phyloP scores from a whole-genome alignment of 1,284 basidiomycete species.

The Trichosporon asahii region DNA sequence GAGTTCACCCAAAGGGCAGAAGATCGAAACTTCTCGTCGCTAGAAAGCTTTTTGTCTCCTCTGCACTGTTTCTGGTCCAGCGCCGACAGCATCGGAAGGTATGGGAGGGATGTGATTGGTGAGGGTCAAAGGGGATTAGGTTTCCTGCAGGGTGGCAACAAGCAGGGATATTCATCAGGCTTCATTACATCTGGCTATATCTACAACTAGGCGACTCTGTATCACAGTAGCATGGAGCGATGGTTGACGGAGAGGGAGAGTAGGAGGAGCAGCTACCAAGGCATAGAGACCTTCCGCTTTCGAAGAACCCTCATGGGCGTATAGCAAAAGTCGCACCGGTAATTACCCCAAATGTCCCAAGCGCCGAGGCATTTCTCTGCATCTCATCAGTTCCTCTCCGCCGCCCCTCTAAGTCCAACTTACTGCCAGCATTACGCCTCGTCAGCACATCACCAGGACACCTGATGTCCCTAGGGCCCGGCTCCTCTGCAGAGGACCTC shows the following conservation, averaged over 20 bases:
- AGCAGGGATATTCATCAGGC: too few relatives aligned
- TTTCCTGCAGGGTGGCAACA: background rate
- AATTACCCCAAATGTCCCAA: background rate
- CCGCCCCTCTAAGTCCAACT: background rate
- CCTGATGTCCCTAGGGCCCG: background rate
- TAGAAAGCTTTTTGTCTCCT: background rate
- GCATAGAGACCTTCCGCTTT: background rate
- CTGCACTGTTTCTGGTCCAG: background rate
- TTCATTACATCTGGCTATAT: too few relatives aligned
- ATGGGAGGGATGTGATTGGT: background rate
- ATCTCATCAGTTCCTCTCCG: background rate
- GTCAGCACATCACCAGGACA: background rate
- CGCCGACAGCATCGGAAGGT: background rate
- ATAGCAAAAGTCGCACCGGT: background rate
- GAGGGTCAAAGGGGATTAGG: too few relatives aligned
- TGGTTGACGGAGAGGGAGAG: too few relatives aligned
- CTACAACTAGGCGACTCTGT: too few relatives aligned
- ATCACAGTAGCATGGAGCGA: too few relatives aligned
- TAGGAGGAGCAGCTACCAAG: too few relatives aligned
- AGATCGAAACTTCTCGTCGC: conserved; percentile 11
- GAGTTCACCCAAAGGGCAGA: conserved; percentile 10
- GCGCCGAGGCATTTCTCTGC: background rate
- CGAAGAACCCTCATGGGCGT: background rate
- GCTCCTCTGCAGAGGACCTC: too few relatives aligned
- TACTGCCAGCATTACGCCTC: background rate